These are phyloP conservation scores for Malbranchea zuffiana DNA, from an alignment of 2,329 filamentous ascomycete species.

Conservation along the genomic window DNA sequence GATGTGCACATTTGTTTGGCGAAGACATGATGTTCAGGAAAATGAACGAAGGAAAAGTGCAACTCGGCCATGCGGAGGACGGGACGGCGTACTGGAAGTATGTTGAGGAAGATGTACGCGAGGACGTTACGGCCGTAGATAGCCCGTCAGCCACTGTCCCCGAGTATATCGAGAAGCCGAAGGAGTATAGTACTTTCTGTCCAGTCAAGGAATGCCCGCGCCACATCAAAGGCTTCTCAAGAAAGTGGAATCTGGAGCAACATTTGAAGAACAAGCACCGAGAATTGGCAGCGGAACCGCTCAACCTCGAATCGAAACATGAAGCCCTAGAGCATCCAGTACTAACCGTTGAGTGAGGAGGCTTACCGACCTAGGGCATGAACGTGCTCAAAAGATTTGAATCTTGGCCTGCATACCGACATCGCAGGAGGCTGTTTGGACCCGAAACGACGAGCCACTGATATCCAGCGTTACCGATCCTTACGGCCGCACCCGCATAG, in stretches of 20 bases:
- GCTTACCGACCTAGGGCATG: too few species aligned
- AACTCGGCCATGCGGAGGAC: slow-evolving; percentile 16
- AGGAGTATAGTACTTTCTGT: slow-evolving; percentile 21
- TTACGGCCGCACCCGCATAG: too few species aligned
- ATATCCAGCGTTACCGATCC: too few species aligned
- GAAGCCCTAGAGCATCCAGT: too few species aligned
- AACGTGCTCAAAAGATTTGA: too few species aligned
- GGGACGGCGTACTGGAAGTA: slow-evolving; percentile 19
- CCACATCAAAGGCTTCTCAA: slow-evolving; percentile 24
- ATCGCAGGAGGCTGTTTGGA: too few species aligned
- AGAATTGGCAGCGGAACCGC: slow-evolving; percentile 1
- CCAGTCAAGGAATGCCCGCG: slow-evolving; percentile 23
- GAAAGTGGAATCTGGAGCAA: slow-evolving; percentile 29
- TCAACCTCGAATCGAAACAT: too few species aligned
- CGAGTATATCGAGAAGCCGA: slow-evolving; percentile 6
- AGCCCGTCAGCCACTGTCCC: neutral
- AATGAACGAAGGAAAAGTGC: slow-evolving; percentile 35
- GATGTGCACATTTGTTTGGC: slow-evolving; percentile 66
- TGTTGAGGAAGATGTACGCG: slow-evolving; percentile 18
- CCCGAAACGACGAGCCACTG: too few species aligned
- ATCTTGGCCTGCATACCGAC: too few species aligned
- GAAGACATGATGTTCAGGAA: slow-evolving; percentile 57
- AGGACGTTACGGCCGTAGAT: slow-evolving; percentile 9
- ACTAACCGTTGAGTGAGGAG: too few species aligned
- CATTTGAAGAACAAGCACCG: slow-evolving; percentile 28